Evolutionary conservation across 73 alveolate species (phyloP).

Genomic region (Paramecium primaurelia): DNA sequence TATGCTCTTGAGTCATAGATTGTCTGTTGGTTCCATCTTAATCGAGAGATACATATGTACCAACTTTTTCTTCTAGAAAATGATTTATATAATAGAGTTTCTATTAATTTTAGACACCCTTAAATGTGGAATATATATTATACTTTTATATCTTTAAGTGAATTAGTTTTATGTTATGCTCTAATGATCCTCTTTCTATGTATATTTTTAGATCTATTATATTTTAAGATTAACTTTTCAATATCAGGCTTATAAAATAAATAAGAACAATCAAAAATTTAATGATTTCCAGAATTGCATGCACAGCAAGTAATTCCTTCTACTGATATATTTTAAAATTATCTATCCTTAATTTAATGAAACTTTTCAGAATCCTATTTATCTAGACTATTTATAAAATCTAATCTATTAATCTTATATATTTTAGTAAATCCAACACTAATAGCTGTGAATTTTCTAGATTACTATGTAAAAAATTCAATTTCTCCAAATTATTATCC

Average conservation of each 20-base stretch:
- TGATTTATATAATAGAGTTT: neutral
- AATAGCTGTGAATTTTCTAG: neutral
- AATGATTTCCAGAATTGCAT: neutral
- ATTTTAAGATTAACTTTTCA: neutral
- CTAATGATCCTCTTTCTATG: neutral
- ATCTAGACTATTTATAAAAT: neutral
- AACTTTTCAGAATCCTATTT: neutral
- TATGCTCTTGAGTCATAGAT: neutral
- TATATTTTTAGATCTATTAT: neutral
- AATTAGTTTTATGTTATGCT: neutral
- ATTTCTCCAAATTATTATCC: neutral
- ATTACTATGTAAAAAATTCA: neutral
- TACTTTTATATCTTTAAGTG: neutral
- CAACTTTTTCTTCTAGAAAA: neutral
- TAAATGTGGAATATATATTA: neutral
- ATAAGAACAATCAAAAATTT: neutral
- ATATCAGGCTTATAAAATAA: neutral
- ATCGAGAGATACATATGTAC: neutral
- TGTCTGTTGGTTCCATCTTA: neutral
- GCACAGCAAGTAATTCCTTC: neutral
- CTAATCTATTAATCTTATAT: neutral
- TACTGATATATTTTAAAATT: neutral
- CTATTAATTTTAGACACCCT: neutral
- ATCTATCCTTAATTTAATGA: neutral
- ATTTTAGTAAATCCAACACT: neutral